phyloP scores from a whole-genome alignment of 2,329 filamentous ascomycete species.

The Cladosporium colombiae region DNA sequence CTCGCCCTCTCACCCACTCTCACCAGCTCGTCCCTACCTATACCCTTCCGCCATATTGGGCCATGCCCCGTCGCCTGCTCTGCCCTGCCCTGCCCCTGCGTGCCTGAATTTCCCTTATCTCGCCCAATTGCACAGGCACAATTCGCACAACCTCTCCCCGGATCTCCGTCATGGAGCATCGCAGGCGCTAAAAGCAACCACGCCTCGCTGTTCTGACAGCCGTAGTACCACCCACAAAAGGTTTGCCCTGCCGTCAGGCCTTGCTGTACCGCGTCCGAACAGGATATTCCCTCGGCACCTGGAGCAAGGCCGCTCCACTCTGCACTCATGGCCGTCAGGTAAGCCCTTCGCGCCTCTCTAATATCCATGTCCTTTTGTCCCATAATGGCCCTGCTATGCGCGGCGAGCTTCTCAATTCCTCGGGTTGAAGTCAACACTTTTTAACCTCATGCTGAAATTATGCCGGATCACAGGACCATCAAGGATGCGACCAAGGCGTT shows the following conservation, averaged over 20 bases:
- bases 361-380: background rate
- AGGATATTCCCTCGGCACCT: background rate
- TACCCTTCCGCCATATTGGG: slow-evolving; percentile 8
- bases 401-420: background rate
- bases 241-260: slow-evolving; percentile 3
- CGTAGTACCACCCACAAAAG: background rate
- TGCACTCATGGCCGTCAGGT: slow-evolving; percentile 18
- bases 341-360: slow-evolving; percentile 1
- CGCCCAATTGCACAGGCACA: slow-evolving; percentile 11
- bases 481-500: slow-evolving; percentile 52
- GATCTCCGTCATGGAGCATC: slow-evolving; percentile 13
- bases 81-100: slow-evolving; percentile 15
- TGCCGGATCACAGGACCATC: slow-evolving; percentile 42
- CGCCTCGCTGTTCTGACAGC: slow-evolving; percentile 10
- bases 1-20: too few species aligned
- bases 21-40: slow-evolving; percentile 1
- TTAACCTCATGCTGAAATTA: slow-evolving; percentile 6
- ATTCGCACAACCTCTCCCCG: slow-evolving; percentile 3
- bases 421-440: background rate
- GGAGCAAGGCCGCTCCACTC: slow-evolving; percentile 3
- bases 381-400: slow-evolving; percentile 3
- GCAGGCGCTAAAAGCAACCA: slow-evolving; percentile 13
- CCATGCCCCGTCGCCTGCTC: background rate
- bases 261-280: slow-evolving; percentile 10
- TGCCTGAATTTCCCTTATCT: slow-evolving; percentile 20